Conservation (phyloP, 345 rosid species). For the Eucalyptus sideroxylon region DNA sequence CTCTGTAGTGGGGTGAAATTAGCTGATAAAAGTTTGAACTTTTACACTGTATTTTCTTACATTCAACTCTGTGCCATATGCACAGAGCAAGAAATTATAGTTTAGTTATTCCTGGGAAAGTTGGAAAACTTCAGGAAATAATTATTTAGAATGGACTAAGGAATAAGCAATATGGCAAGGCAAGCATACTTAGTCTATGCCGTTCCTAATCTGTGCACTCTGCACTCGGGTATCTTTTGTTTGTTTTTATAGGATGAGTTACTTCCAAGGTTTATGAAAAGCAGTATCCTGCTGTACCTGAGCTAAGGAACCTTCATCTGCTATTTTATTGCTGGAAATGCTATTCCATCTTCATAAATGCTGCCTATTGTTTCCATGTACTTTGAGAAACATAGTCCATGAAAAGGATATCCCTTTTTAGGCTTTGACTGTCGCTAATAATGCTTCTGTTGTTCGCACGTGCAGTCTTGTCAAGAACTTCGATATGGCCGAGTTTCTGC, state of each 20-base stretch:
- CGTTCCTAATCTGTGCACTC: background rate
- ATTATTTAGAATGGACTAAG: background rate
- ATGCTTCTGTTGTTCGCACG: background rate
- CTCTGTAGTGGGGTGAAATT: background rate
- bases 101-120: background rate
- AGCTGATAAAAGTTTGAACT: background rate
- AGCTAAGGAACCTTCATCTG: background rate
- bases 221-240: background rate
- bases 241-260: background rate
- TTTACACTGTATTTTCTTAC: background rate
- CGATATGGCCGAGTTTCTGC: slow-evolving; percentile 77
- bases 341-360: background rate
- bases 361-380: background rate
- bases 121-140: background rate
- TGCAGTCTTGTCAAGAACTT: slow-evolving; percentile 43
- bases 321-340: background rate
- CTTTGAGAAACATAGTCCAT: background rate
- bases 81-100: background rate
- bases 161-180: background rate
- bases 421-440: background rate
- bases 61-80: background rate
- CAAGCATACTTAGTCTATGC: background rate
- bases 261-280: background rate
- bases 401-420: background rate
- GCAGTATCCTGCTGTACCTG: background rate